phyloP scores from a whole-genome alignment of 176 grass and related monocot genomes.

The sorghum (Sorghum bicolor) region Sorghum_bicolor_NCBIv3 NC_012874.2:9026501-9027000 shows the following conservation, averaged over 20 bases:
- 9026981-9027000: conserved; percentile 41
- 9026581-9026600: neutral
- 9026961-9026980: conserved; percentile 27
- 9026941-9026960: conserved; percentile 59
- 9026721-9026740: neutral
- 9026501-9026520: neutral
- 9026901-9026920: conserved; percentile 76
- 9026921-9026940: conserved; percentile 67
- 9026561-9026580: too few relatives aligned
- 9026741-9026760: neutral
- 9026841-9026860: neutral
- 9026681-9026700: conserved; percentile 2
- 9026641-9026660: neutral
- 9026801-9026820: too few relatives aligned
- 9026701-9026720: neutral
- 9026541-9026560: neutral
- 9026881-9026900: conserved; percentile 85
- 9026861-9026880: conserved; percentile 99
- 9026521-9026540: neutral
- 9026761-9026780: neutral
- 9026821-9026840: neutral
- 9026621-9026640: neutral
- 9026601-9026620: neutral
- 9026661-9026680: neutral
- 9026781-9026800: neutral